Conservation (phyloP, 345 rosid species). For the Melaleuca alternifolia region DNA sequence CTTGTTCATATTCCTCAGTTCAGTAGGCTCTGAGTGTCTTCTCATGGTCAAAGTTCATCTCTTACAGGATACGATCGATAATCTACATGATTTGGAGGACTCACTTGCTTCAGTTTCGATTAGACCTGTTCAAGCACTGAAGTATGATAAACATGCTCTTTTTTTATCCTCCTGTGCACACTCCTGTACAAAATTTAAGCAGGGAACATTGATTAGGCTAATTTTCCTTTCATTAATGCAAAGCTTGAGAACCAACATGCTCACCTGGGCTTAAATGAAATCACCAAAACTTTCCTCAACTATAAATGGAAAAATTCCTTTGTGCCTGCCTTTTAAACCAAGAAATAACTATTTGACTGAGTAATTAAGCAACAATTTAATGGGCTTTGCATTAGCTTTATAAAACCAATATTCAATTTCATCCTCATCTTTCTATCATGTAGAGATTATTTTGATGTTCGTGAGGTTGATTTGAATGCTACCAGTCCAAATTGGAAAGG, state of each 20-base stretch:
- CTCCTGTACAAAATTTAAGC: neutral
- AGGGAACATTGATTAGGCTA: neutral
- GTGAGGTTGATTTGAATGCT: slow-evolving; percentile 52
- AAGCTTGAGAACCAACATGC: neutral
- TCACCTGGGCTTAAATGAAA: neutral
- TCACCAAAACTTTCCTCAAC: neutral
- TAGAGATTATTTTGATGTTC: slow-evolving; percentile 85
- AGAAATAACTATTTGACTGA: neutral
- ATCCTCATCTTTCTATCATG: slow-evolving; percentile 11
- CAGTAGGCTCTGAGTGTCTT: slow-evolving; percentile 2
- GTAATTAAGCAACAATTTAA: neutral
- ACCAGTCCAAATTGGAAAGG: slow-evolving; percentile 53
- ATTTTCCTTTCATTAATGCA: neutral
- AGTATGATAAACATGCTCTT: neutral
- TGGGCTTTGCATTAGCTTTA: neutral
- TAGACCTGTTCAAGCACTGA: slow-evolving; percentile 62
- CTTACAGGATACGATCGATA: slow-evolving; percentile 58
- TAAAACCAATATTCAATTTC: neutral
- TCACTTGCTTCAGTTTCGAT: slow-evolving; percentile 72
- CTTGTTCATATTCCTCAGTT: neutral
- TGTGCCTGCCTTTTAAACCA: neutral
- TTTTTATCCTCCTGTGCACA: neutral
- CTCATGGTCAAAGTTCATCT: slow-evolving; percentile 1
- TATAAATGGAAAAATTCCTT: neutral
- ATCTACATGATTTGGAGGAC: slow-evolving; percentile 62